A percentile compares a stretch with the other conserved stretches of the same genome.
These are phyloP conservation scores for Entomortierella beljakovae DNA, from an alignment of 192 early-diverging fungal genomes.

Conservation along the genomic window DNA sequence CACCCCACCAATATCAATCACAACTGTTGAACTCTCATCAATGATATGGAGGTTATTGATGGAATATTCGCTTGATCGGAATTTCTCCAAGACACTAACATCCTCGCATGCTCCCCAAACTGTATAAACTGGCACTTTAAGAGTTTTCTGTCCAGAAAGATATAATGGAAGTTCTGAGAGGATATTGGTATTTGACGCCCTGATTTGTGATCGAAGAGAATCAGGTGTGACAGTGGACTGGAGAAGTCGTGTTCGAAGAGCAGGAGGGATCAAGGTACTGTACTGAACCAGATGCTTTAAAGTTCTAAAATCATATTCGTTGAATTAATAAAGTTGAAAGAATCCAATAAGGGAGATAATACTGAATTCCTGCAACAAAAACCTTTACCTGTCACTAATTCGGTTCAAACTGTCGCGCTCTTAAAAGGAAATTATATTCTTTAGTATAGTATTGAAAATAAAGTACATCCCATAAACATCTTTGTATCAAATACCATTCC, in stretches of 20 bases:
- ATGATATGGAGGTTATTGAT: slow-evolving; percentile 64
- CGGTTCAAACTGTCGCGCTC: slow-evolving; percentile 61
- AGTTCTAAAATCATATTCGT: no score
- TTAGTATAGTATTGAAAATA: background rate
- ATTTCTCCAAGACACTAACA: slow-evolving; percentile 67
- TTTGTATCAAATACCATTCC: background rate
- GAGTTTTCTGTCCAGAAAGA: slow-evolving; percentile 50
- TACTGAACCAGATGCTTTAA: slow-evolving; percentile 68
- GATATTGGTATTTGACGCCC: slow-evolving; percentile 47
- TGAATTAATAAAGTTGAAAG: no score
- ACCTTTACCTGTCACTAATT: slow-evolving; percentile 62
- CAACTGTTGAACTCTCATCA: slow-evolving; percentile 62
- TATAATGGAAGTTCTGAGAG: slow-evolving; percentile 67
- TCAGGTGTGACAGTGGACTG: slow-evolving; percentile 47
- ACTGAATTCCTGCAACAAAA: background rate
- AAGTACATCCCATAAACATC: background rate
- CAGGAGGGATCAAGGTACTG: slow-evolving; percentile 62
- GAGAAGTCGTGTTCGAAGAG: slow-evolving; percentile 54
- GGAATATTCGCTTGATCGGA: slow-evolving; percentile 59
- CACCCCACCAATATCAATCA: slow-evolving; percentile 68
- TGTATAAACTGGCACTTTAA: slow-evolving; percentile 69
- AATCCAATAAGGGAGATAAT: background rate
- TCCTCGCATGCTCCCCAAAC: slow-evolving; percentile 75
- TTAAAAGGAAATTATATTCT: slow-evolving; percentile 13
- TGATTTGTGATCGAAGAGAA: slow-evolving; percentile 58